Evolutionary conservation across 805 yeast species (phyloP).

Genomic region (Jamesozyma rosinii): DNA sequence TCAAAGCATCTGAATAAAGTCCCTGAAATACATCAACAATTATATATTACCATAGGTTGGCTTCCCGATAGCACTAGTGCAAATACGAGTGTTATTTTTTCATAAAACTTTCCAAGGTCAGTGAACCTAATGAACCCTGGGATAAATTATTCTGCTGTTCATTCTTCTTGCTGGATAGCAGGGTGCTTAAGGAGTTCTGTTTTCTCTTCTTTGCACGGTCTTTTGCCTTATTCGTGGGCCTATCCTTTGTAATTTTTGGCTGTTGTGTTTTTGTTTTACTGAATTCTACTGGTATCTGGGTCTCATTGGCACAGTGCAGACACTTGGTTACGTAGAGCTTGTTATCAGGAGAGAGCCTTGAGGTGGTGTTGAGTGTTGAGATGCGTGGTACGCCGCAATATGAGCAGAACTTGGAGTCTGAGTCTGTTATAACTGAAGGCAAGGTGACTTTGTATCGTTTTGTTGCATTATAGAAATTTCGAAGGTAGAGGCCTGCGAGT

Average conservation of each 20-base stretch:
- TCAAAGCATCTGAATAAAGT: too few species aligned
- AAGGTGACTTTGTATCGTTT: conserved; percentile 22
- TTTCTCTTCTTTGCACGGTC: conserved; percentile 41
- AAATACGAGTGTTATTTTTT: conserved; percentile 15
- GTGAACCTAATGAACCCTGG: conserved; percentile 24
- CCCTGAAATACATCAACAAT: too few species aligned
- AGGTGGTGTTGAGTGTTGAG: conserved; percentile 23
- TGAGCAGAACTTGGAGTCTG: conserved; percentile 25
- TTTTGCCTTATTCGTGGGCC: conserved; percentile 20
- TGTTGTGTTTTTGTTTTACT: not conserved
- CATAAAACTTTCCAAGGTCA: conserved; percentile 46
- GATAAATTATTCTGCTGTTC: conserved; percentile 29
- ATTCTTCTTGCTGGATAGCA: conserved; percentile 35
- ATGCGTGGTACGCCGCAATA: conserved; percentile 26
- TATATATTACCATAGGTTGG: too few species aligned
- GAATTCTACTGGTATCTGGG: not conserved
- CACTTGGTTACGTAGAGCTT: not conserved
- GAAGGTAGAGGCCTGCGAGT: conserved; percentile 25
- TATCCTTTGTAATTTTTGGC: not conserved
- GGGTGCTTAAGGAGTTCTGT: conserved; percentile 34
- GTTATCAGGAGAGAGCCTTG: not conserved
- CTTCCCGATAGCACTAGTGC: too few species aligned
- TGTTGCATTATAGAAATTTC: conserved; percentile 24
- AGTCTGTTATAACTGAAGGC: conserved; percentile 15
- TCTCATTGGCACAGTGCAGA: not conserved